Percentiles rank a stretch among this genome's conserved stretches.
Evolutionary conservation across 2,329 filamentous ascomycete species (phyloP).

Genomic region (Scopulariopsis brevicaulis): DNA sequence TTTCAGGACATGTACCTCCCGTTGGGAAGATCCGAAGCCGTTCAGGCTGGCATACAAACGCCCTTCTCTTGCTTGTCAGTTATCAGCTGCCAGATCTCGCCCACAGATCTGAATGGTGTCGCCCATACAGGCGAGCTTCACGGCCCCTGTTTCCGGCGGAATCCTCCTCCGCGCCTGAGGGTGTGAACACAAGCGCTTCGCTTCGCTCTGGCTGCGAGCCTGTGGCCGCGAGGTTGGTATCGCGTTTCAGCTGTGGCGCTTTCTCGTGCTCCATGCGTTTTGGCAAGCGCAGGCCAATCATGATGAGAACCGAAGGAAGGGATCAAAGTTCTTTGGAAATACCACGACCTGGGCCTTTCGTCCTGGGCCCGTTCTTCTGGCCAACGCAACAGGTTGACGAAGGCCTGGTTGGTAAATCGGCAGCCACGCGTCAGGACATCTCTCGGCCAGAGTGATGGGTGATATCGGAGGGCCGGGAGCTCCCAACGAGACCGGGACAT

Average conservation of each 20-base stretch:
- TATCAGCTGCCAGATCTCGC: background rate
- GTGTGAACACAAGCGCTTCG: background rate
- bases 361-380: background rate
- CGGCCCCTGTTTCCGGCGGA: background rate
- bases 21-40: too few species aligned
- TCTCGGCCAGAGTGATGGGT: too few species aligned
- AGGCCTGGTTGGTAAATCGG: too few species aligned
- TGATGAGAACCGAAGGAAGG: background rate
- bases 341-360: background rate
- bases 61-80: too few species aligned
- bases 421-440: too few species aligned
- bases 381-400: background rate
- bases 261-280: background rate
- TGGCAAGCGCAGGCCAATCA: background rate
- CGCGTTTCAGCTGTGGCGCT: background rate
- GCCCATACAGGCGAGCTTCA: too few species aligned
- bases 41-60: too few species aligned
- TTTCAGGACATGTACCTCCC: too few species aligned
- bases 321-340: background rate
- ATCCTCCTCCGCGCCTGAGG: background rate
- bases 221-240: background rate
- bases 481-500: too few species aligned
- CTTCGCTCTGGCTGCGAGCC: background rate
- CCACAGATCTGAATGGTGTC: background rate
- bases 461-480: too few species aligned